Evolutionary conservation across 306 rosid species (phyloP).

Genomic region (Betula pendula): DNA sequence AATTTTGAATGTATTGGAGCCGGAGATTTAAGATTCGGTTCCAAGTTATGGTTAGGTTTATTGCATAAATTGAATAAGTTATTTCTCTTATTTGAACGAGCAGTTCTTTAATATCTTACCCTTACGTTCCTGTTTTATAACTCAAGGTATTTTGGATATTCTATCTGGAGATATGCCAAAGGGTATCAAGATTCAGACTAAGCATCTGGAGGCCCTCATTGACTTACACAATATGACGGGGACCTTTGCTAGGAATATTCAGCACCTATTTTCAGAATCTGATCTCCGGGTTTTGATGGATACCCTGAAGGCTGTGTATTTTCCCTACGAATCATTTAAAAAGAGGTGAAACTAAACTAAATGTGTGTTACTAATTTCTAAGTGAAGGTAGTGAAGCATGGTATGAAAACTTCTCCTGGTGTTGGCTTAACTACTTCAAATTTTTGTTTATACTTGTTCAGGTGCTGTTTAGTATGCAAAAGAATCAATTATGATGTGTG

Average conservation of each 20-base stretch:
- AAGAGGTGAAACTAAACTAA: conserved; percentile 58
- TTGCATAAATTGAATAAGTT: not conserved
- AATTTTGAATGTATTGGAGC: not conserved
- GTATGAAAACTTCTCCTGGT: not conserved
- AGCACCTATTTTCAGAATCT: conserved; percentile 87
- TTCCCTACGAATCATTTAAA: conserved; percentile 87
- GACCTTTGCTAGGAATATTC: conserved; percentile 91
- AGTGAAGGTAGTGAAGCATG: not conserved
- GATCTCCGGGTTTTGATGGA: conserved; percentile 69
- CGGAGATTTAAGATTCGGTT: not conserved
- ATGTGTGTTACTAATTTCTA: not conserved
- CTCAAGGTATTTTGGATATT: conserved; percentile 77
- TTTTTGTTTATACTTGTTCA: not conserved
- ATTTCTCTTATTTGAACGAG: not conserved
- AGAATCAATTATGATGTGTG: not conserved
- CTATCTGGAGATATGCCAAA: conserved; percentile 95
- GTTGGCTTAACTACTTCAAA: not conserved
- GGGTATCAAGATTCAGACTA: conserved; percentile 90
- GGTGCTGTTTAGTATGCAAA: not conserved
- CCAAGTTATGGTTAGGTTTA: not conserved
- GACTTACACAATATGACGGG: conserved; percentile 92
- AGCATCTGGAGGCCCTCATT: conserved; percentile 87
- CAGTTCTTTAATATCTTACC: conserved; percentile 25
- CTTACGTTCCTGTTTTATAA: conserved; percentile 2
- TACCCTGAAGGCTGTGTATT: conserved; percentile 76